A percentile compares a stretch with the other conserved stretches of the same genome.
These are phyloP conservation scores for Daldinia childiae DNA, from an alignment of 495 filamentous ascomycete species.

Conservation along the genomic window DNA sequence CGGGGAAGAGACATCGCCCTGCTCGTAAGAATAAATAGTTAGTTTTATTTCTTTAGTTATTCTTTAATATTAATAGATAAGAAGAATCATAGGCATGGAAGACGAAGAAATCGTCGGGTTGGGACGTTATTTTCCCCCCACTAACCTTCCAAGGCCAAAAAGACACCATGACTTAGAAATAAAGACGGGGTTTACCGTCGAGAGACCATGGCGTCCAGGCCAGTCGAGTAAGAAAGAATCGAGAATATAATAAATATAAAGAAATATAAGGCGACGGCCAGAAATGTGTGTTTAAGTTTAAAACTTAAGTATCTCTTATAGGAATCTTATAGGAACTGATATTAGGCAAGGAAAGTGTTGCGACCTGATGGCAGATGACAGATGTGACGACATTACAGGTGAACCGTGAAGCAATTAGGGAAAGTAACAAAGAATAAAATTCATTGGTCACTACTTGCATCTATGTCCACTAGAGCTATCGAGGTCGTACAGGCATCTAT, in stretches of 20 bases:
- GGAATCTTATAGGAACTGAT: not conserved
- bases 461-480: slow-evolving; percentile 3
- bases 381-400: slow-evolving; percentile 39
- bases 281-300: not conserved
- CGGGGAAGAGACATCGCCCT: slow-evolving; percentile 85
- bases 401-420: slow-evolving; percentile 20
- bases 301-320: not conserved
- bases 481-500: not conserved
- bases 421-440: slow-evolving; percentile 6
- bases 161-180: slow-evolving; percentile 70
- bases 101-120: not conserved
- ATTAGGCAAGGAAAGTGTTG: slow-evolving; percentile 23
- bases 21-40: slow-evolving; percentile 25
- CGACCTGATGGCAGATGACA: slow-evolving; percentile 31
- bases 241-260: not conserved
- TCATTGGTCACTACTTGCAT: slow-evolving; percentile 1
- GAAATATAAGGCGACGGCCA: not conserved
- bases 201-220: slow-evolving; percentile 34
- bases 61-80: not conserved
- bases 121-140: slow-evolving; percentile 11
- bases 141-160: slow-evolving; percentile 83
- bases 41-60: not conserved
- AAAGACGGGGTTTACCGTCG: slow-evolving; percentile 22
- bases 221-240: not conserved
- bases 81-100: not conserved